These are phyloP conservation scores for Penicillium paradoxum DNA, from an alignment of 495 filamentous ascomycete genomes.

Conservation along the genomic window DNA sequence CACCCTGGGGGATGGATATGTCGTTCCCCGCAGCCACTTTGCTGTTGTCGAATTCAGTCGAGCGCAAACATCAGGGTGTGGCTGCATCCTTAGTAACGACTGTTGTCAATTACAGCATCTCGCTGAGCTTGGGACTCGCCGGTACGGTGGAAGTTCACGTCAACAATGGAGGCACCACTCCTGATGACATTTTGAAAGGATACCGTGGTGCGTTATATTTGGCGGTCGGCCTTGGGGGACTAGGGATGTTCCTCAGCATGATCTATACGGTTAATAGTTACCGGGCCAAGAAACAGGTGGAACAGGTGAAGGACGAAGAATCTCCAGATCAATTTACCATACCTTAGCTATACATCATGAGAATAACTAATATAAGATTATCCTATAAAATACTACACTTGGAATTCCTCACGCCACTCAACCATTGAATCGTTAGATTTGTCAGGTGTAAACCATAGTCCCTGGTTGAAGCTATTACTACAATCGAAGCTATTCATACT, in stretches of 20 bases:
- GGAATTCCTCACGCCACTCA: too few species aligned
- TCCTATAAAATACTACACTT: too few species aligned
- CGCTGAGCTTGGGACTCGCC: conserved; percentile 56
- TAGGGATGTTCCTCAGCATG: conserved; percentile 17
- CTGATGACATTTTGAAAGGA: conserved; percentile 22
- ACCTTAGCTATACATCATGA: too few species aligned
- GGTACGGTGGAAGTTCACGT: conserved; percentile 55
- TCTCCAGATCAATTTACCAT: background rate
- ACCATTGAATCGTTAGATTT: too few species aligned
- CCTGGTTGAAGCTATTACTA: too few species aligned
- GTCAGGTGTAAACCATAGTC: too few species aligned
- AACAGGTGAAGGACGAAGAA: background rate
- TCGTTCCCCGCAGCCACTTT: conserved; percentile 46
- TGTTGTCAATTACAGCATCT: conserved; percentile 59
- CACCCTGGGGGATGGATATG: conserved; percentile 61
- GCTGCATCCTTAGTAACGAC: conserved; percentile 57
- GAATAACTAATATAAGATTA: too few species aligned
- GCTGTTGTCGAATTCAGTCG: conserved; percentile 23
- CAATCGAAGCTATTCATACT: too few species aligned
- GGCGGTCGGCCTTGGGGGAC: conserved; percentile 24
- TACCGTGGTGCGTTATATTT: conserved; percentile 34
- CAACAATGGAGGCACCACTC: conserved; percentile 34
- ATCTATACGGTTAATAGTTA: conserved; percentile 15
- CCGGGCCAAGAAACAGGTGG: conserved; percentile 3
- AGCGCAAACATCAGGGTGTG: conserved; percentile 35